Evolutionary conservation across 495 filamentous ascomycete species (phyloP).

Genomic region (Elaphomyces granulatus): DNA sequence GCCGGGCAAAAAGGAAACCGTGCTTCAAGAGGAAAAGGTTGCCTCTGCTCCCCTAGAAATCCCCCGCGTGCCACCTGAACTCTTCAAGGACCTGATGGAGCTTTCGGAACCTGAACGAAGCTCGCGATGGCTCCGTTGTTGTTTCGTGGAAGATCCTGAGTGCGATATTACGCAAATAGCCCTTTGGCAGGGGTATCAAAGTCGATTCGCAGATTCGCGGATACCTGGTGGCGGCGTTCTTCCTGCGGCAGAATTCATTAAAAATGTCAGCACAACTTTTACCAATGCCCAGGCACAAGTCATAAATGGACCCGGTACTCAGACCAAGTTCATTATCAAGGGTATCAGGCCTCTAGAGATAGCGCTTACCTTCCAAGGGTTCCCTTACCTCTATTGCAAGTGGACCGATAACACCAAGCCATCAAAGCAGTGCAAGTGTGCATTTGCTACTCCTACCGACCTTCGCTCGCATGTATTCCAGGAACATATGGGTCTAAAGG

Average conservation of each 20-base stretch:
- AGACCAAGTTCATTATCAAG: slow-evolving; percentile 80
- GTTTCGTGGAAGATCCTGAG: slow-evolving; percentile 67
- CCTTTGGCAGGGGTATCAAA: slow-evolving; percentile 93
- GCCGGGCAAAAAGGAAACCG: slow-evolving; percentile 24
- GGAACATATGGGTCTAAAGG: slow-evolving; percentile 48
- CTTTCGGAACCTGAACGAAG: slow-evolving; percentile 78
- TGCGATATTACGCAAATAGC: slow-evolving; percentile 90
- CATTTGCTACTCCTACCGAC: slow-evolving; percentile 43
- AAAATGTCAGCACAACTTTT: slow-evolving; percentile 77
- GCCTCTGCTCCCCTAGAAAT: slow-evolving; percentile 45
- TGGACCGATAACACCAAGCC: slow-evolving; percentile 35
- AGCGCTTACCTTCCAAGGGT: slow-evolving; percentile 55
- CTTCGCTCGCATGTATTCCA: slow-evolving; percentile 63
- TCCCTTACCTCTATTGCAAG: slow-evolving; percentile 40
- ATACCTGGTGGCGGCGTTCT: slow-evolving; percentile 45
- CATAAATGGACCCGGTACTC: slow-evolving; percentile 37
- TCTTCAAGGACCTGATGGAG: slow-evolving; percentile 59
- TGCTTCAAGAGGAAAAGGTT: slow-evolving; percentile 33
- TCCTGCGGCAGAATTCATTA: slow-evolving; percentile 88
- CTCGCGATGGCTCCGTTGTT: slow-evolving; percentile 56
- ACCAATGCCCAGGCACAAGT: slow-evolving; percentile 71
- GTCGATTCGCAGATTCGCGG: slow-evolving; percentile 47
- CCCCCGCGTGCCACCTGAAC: slow-evolving; percentile 56
- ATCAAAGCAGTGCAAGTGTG: slow-evolving; percentile 39
- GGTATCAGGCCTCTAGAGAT: slow-evolving; percentile 67